A percentile compares a stretch with the other conserved stretches of the same genome.
These are phyloP conservation scores for Pisolithus thermaeus DNA, from an alignment of 1,284 basidiomycete species.

Conservation along the genomic window DNA sequence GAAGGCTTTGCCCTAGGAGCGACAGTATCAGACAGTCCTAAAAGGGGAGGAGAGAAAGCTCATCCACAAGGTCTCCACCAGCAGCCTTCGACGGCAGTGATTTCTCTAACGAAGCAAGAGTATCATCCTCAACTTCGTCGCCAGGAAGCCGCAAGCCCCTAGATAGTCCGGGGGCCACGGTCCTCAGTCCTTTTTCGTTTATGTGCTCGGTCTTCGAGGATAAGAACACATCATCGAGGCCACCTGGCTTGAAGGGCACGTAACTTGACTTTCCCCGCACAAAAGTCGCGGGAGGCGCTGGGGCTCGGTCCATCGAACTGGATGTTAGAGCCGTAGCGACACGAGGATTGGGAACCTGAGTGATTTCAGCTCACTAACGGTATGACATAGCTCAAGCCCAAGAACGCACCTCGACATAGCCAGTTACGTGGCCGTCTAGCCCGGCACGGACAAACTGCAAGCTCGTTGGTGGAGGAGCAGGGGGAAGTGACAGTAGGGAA, in stretches of 20 bases:
- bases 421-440: constrained; percentile 73
- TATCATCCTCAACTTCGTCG: constrained; percentile 44
- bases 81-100: constrained; percentile 4
- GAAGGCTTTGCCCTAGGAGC: constrained; percentile 13
- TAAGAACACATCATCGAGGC: constrained; percentile 60
- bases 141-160: constrained; percentile 65
- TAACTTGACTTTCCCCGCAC: constrained; percentile 91
- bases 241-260: constrained; percentile 90
- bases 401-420: constrained; percentile 64
- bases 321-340: constrained; percentile 63
- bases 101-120: constrained; percentile 36
- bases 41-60: background rate
- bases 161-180: constrained; percentile 56
- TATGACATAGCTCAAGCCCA: background rate
- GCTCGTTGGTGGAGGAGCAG: constrained; percentile 73
- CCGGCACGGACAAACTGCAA: constrained; percentile 76
- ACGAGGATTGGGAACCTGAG: constrained; percentile 47
- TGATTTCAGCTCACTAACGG: background rate
- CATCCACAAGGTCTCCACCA: constrained; percentile 12
- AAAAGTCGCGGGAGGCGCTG: constrained; percentile 73
- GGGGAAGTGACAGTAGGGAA: constrained; percentile 55
- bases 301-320: constrained; percentile 79
- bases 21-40: constrained; percentile 1
- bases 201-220: constrained; percentile 31
- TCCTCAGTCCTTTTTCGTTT: constrained; percentile 46